Conservation (phyloP, 192 early-diverging fungal genomes). For the Entomortierella lignicola region DNA sequence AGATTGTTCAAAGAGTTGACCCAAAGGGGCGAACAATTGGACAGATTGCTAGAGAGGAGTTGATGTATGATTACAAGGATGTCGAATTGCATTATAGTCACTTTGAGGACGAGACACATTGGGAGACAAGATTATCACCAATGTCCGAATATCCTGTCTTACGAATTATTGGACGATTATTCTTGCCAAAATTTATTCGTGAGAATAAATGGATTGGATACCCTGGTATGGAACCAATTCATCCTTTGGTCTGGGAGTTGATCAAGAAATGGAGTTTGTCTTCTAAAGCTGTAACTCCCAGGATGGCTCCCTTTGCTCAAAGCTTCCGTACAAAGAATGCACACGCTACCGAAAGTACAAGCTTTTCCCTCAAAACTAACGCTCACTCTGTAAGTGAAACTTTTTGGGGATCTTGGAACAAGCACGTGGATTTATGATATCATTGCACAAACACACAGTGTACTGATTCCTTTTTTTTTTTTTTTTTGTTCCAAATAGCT, state of each 20-base stretch:
- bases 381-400: slow-evolving; percentile 37
- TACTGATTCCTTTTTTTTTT: background rate
- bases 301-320: slow-evolving; percentile 24
- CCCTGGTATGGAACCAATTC: slow-evolving; percentile 35
- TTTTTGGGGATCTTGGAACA: no score
- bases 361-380: slow-evolving; percentile 53
- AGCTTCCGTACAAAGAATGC: slow-evolving; percentile 42
- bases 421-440: no score
- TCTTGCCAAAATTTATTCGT: slow-evolving; percentile 51
- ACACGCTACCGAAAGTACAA: slow-evolving; percentile 43
- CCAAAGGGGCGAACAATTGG: slow-evolving; percentile 68
- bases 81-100: slow-evolving; percentile 13
- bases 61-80: slow-evolving; percentile 58
- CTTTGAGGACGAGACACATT: slow-evolving; percentile 25
- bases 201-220: slow-evolving; percentile 29
- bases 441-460: no score
- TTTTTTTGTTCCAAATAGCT: slow-evolving; percentile 41
- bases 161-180: slow-evolving; percentile 58
- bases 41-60: slow-evolving; percentile 66
- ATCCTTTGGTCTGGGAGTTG: slow-evolving; percentile 40
- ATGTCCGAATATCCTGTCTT: slow-evolving; percentile 61
- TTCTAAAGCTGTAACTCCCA: slow-evolving; percentile 30
- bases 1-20: slow-evolving; percentile 74
- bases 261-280: slow-evolving; percentile 36
- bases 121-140: slow-evolving; percentile 55